phyloP scores from a whole-genome alignment of 345 rosid genomes.

The Melaleuca quinquenervia region DNA sequence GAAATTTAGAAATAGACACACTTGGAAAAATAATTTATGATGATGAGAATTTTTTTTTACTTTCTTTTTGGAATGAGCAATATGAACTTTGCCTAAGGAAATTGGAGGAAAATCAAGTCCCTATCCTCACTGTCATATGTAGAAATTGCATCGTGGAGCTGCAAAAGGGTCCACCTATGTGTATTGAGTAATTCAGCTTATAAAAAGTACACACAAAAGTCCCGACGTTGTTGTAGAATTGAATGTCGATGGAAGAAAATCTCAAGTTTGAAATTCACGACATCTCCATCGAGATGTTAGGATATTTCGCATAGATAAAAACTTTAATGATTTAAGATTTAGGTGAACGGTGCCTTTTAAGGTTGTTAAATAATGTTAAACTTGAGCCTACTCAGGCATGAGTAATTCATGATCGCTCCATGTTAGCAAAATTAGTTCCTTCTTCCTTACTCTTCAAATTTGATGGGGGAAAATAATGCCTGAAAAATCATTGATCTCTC shows the following conservation, averaged over 20 bases:
- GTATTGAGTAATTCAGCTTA: neutral
- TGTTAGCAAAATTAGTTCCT: neutral
- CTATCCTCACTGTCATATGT: neutral
- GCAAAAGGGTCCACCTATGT: neutral
- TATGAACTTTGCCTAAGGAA: neutral
- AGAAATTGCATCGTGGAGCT: neutral
- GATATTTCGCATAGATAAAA: neutral
- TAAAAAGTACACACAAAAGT: neutral
- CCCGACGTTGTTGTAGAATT: neutral
- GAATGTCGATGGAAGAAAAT: neutral
- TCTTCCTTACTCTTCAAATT: neutral
- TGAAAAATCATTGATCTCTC: neutral
- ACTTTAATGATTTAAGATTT: neutral
- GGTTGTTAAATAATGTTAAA: neutral
- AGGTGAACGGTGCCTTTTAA: neutral
- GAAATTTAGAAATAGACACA: neutral
- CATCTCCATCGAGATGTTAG: neutral
- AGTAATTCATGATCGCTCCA: neutral
- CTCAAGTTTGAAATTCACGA: neutral
- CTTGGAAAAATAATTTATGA: neutral
- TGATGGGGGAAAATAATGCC: neutral
- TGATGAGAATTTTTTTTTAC: neutral
- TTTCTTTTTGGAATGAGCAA: neutral
- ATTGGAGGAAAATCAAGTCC: neutral
- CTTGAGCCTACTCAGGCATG: neutral